phyloP scores from a whole-genome alignment of 768 basidiomycete genomes.

The Tylopilus sp. region DNA sequence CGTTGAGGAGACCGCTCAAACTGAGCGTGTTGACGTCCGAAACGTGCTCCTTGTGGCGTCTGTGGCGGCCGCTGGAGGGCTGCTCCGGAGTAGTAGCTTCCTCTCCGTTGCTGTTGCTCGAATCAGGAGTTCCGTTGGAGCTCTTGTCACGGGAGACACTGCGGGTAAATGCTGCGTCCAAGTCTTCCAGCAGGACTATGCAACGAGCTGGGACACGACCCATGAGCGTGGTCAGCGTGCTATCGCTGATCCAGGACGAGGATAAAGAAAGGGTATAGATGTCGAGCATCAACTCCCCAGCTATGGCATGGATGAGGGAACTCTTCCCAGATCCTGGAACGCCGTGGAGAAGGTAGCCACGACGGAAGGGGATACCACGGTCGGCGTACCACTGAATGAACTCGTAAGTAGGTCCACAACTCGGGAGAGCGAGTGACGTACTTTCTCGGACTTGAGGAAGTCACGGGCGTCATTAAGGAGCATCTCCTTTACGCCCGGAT shows the following conservation, averaged over 20 bases:
- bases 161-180: constrained; percentile 85
- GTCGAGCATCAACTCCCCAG: constrained; percentile 85
- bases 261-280: constrained; percentile 89
- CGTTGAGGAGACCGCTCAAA: constrained; percentile 78
- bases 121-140: constrained; percentile 43
- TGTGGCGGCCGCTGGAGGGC: constrained; percentile 39
- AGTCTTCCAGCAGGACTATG: constrained; percentile 86
- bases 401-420: background rate
- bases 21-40: constrained; percentile 80
- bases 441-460: constrained; percentile 82
- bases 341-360: constrained; percentile 82
- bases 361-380: constrained; percentile 87
- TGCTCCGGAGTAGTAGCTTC: constrained; percentile 30
- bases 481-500: constrained; percentile 89
- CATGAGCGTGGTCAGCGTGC: constrained; percentile 82
- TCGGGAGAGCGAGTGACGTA: constrained; percentile 22
- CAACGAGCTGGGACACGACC: constrained; percentile 81
- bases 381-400: constrained; percentile 79
- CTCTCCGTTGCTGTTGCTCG: constrained; percentile 32
- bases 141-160: constrained; percentile 64
- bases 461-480: constrained; percentile 76
- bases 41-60: constrained; percentile 52
- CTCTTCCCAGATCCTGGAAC: constrained; percentile 87
- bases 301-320: constrained; percentile 82
- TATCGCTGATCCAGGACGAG: constrained; percentile 85